Conservation (phyloP, 768 basidiomycete genomes). For the Flagelloscypha sp. region DNA sequence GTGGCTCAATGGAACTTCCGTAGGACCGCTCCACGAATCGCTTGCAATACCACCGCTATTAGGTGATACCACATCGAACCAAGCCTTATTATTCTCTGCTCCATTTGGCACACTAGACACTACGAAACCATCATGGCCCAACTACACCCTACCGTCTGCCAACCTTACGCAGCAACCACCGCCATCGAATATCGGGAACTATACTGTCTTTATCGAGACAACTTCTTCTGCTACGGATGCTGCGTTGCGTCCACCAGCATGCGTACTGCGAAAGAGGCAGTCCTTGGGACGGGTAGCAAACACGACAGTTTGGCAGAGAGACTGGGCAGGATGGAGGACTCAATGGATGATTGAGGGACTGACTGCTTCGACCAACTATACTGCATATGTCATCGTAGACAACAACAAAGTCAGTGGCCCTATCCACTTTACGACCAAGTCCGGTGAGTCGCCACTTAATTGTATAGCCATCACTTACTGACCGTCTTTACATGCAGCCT, state of each 20-base stretch:
- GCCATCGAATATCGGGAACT: slow-evolving; percentile 37
- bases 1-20: background rate
- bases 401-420: slow-evolving; percentile 55
- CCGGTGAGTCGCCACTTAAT: slow-evolving; percentile 32
- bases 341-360: slow-evolving; percentile 63
- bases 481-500: slow-evolving; percentile 27
- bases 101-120: slow-evolving; percentile 28
- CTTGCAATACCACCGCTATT: slow-evolving; percentile 43
- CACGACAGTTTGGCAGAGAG: slow-evolving; percentile 49
- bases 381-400: slow-evolving; percentile 56
- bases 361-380: slow-evolving; percentile 66
- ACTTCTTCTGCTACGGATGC: slow-evolving; percentile 35
- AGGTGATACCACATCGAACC: slow-evolving; percentile 68
- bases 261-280: slow-evolving; percentile 38
- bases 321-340: slow-evolving; percentile 50
- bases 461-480: background rate
- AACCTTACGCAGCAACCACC: slow-evolving; percentile 36
- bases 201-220: slow-evolving; percentile 47
- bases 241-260: too few species aligned
- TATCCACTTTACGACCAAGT: slow-evolving; percentile 69
- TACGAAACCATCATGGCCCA: slow-evolving; percentile 50
- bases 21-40: slow-evolving; percentile 43
- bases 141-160: slow-evolving; percentile 63
- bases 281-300: slow-evolving; percentile 32
- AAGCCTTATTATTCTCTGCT: slow-evolving; percentile 66